Evolutionary conservation across 305 asterid species (phyloP), one percentile per base, ranked within the genome.

Genomic region (Euphrasia arctica): DNA sequence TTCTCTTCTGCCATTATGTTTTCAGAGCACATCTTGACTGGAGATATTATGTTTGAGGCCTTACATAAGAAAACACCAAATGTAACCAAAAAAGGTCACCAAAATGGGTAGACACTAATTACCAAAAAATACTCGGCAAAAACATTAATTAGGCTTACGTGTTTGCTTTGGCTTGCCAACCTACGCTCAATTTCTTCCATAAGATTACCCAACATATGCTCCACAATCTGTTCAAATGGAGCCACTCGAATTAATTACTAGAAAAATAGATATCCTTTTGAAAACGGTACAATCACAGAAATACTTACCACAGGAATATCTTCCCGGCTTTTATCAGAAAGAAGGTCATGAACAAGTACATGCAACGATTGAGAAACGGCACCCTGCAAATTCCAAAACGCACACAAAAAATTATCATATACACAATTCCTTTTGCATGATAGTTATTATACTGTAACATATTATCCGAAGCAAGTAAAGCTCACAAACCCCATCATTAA

Each of bases 291-390:
- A 9, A 52, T 50, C 57, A 12, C 7, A 45, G 49, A 42, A n/a
- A 68, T 58, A 77, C 96, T 79, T 73, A 86, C 99, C 75, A 70
- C 51, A 9, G 97, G 95, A 68, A 93, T 83, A 60, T 93, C 97
- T 74, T 93, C 97, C 62, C 60, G 82, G 54, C 77, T 83, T 80
- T 81, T 90, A 70, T 82, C 96, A 54, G 82, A 71, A 58, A 93
- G 83, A 79, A 90, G 82, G 56, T 79, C 78, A 3, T 77, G 86
- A 18, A 93, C 83, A 60, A 80, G 83, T 57, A 47, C 42, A 58
- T 80, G 83, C 74, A 90, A 66, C 66, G 96, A 78, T 14, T 72
- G 57, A 52, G 85, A 71, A 56, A 62, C 12, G 45, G 3, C 60
- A 56, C 71, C 91, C 99, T 90, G 86, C 55, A 52, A 74, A 74